Base-by-base conservation (phyloP, 306 rosid species). In the Chamaecrista fasciculata region DNA sequence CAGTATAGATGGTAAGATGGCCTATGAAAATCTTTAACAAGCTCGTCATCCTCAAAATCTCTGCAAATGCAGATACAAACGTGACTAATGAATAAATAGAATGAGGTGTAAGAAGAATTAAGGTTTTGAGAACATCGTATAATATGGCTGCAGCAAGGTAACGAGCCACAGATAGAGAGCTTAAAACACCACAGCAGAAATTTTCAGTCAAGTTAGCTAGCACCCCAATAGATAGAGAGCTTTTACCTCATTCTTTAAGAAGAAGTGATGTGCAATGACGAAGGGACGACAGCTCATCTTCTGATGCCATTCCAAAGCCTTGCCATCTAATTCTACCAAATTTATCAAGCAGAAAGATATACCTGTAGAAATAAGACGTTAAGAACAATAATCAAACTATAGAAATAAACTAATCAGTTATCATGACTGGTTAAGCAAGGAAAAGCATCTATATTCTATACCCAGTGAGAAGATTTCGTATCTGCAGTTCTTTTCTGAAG, bases 301-400 rank as follows among this genome's bases (percentile, higher is more conserved):
- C 40, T 4, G 84, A 83, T 57, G 97, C 96, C 68, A 31, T 36
- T 69, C 98, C 98, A 67, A 52, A 86, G 31, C 96, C 96, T 71
- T 90, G 96, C 97, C 96, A 94, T 85, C 98, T 85, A 82, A 88
- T 81, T 86, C 92, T 85, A 60, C 98, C 98, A 76, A 86, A 90
- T 66, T 82, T 82, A 81, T 94, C 98, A 7, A 94, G 90, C 49
- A 94, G 84, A 76, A 80, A 86, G 65, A 80, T 69, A 64, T 94
- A 88, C 85, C 98, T 90, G 82, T 52, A 62, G 25, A 33, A 33
- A 5, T 49, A 64, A 60, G 36, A 69, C 47, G 70, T 51, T 42
- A 66, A 62, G 28, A 70, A 60, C 47, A 24, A 37, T 31, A 19
- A 18, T 24, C 2, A 31, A 31, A 8, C 24, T 73, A 20, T 58